A percentile compares a stretch with the other conserved stretches of the same genome.
These are phyloP conservation scores for Sphaerostilbella broomeana DNA, from an alignment of 2,329 filamentous ascomycete species.

Conservation along the genomic window DNA sequence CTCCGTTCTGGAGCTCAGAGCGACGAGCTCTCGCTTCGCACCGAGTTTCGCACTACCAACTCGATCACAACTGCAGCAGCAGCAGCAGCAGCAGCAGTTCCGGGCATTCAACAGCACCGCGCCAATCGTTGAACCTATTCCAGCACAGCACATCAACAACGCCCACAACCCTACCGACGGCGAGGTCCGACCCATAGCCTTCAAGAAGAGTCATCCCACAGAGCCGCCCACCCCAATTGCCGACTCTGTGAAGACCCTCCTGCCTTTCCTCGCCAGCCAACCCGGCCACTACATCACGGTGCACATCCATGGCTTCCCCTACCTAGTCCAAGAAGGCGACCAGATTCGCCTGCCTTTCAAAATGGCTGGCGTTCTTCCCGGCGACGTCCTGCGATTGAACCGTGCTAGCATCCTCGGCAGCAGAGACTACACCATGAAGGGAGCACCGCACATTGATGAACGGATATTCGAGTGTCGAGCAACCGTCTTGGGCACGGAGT, in stretches of 20 bases:
- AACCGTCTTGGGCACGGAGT: constrained; percentile 76
- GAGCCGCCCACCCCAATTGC: constrained; percentile 38
- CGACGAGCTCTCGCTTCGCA: constrained; percentile 26
- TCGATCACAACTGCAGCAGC: constrained; percentile 27
- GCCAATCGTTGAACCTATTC: constrained; percentile 40
- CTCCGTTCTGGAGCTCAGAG: constrained; percentile 55
- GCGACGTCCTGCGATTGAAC: constrained; percentile 82
- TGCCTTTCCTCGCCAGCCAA: constrained; percentile 67
- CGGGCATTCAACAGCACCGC: constrained; percentile 43
- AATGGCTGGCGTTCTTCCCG: constrained; percentile 69
- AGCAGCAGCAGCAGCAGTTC: no score
- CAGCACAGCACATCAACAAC: constrained; percentile 30
- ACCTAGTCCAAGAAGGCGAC: constrained; percentile 73
- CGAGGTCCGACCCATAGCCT: constrained; percentile 30
- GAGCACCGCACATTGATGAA: constrained; percentile 75
- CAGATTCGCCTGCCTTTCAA: constrained; percentile 70
- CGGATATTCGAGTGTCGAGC: constrained; percentile 78
- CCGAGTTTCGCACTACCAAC: constrained; percentile 22
- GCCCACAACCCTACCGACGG: constrained; percentile 30
- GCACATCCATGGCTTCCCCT: constrained; percentile 72
- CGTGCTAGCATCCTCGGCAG: constrained; percentile 76
- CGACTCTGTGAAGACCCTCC: constrained; percentile 51
- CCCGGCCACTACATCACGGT: constrained; percentile 70
- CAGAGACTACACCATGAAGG: constrained; percentile 84
- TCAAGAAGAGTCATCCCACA: constrained; percentile 34